A percentile compares a stretch with the other conserved stretches of the same genome.
Conservation (phyloP, 1,284 basidiomycete genomes). For the Puccinia sorghi region DNA sequence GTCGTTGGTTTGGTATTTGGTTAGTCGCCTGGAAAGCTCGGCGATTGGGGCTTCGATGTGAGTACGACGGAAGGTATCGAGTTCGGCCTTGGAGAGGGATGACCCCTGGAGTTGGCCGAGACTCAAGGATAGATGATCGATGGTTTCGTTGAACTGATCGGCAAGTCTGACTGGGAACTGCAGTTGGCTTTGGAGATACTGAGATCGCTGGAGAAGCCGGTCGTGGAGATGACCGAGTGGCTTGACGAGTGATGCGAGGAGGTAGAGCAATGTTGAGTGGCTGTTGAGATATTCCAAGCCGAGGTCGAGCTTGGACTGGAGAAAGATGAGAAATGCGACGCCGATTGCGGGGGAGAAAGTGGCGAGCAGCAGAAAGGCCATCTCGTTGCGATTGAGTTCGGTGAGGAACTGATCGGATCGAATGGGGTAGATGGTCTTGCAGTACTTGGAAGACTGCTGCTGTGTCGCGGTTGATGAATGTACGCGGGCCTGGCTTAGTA, state of each 20-base stretch:
- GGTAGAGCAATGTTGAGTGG: slow-evolving; percentile 21
- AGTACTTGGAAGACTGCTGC: background rate
- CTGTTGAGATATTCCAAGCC: slow-evolving; percentile 29
- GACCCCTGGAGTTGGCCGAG: background rate
- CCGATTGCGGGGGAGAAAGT: slow-evolving; percentile 23
- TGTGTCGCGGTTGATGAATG: background rate
- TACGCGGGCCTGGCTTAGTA: slow-evolving; percentile 4
- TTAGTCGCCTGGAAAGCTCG: background rate
- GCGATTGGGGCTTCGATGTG: slow-evolving; percentile 5
- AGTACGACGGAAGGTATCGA: background rate
- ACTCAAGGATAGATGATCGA: background rate
- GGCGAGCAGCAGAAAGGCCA: slow-evolving; percentile 22
- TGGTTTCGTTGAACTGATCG: slow-evolving; percentile 16
- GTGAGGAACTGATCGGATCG: slow-evolving; percentile 13
- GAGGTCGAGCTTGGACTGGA: slow-evolving; percentile 26
- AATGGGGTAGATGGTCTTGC: slow-evolving; percentile 20
- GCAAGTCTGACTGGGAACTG: slow-evolving; percentile 11
- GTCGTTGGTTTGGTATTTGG: slow-evolving; percentile 8
- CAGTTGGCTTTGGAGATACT: slow-evolving; percentile 19
- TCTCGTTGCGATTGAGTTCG: slow-evolving; percentile 14
- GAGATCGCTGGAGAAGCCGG: background rate
- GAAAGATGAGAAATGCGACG: background rate
- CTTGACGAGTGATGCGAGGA: slow-evolving; percentile 37
- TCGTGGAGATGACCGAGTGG: slow-evolving; percentile 18
- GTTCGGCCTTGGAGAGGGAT: slow-evolving; percentile 21